Base-by-base conservation (phyloP, 352 stramenopile genomes). In the Phytophthora vignae region DNA sequence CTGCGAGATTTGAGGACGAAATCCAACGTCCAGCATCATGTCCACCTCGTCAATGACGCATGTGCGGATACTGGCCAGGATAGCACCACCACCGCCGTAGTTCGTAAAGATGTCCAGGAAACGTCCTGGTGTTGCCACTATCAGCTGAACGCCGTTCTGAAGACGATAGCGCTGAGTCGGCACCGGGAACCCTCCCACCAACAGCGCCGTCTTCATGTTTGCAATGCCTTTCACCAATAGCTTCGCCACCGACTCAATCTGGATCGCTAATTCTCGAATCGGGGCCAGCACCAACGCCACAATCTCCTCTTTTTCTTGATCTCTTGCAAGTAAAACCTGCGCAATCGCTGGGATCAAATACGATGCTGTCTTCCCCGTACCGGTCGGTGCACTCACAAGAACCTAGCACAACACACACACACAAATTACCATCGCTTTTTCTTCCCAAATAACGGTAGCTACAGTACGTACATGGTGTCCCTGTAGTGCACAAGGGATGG, bases 21-120 rank as follows among this genome's bases (percentile, higher is more conserved):
- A 95, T 1, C 83, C 86, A 50, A 82, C 69, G 50, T 82, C 83
- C 46, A 93, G 64, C 82, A 95, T 91, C 60, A 87, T 76, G 60
- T 95, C 88, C 17, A 93, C 83, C 81, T 95, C 88, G 60, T 95
- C 88, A 31, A 95, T 57, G 1, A 93, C 71, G 54, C 84, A 92
- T 6, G 48, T 71, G 49, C 56, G 67, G 54, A 82, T 63, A 6
- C 9, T 48, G 15, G 44, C 38, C 19, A 79, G 22, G 53, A 79
- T 79, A 4, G 55, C 29, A 19, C 73, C 60, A 36, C 67, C 63
- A 22, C 65, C 71, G 21, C 54, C 64, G 15, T 73, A 82, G 11
- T 76, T 76, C n/a, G 87, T 78, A 11, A 77, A 64, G 19, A 93
- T 77, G 21, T 91, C 85, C 10, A 92, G 60, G 38, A 93, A 76